Conservation (phyloP, 2,329 filamentous ascomycete species). For the Chaetomium strumarium region DNA sequence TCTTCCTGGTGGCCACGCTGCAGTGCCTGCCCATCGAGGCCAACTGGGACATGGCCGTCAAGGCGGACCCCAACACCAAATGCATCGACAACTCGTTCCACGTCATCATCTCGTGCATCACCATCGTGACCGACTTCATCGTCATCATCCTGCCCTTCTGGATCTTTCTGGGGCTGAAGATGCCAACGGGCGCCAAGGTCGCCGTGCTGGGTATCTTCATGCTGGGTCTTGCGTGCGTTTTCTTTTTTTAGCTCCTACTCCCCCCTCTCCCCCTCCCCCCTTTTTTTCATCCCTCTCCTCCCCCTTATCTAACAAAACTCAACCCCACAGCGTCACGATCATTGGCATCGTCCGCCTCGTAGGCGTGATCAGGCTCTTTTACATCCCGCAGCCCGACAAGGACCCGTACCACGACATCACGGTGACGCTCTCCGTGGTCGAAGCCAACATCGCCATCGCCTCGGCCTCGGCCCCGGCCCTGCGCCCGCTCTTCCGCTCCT, state of each 20-base stretch:
- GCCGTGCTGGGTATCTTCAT: slow-evolving; percentile 28
- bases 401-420: slow-evolving; percentile 30
- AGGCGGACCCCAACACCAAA: slow-evolving; percentile 26
- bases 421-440: slow-evolving; percentile 32
- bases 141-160: slow-evolving; percentile 38
- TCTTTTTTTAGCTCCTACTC: not conserved
- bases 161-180: slow-evolving; percentile 29
- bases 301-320: not conserved
- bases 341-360: slow-evolving; percentile 30
- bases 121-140: slow-evolving; percentile 32
- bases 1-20: slow-evolving; percentile 30
- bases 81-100: slow-evolving; percentile 34
- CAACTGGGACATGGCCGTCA: slow-evolving; percentile 39
- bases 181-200: slow-evolving; percentile 25
- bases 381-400: slow-evolving; percentile 18
- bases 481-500: slow-evolving; percentile 30
- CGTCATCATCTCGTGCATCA: slow-evolving; percentile 28
- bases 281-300: not conserved
- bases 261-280: not conserved
- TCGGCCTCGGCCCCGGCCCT: slow-evolving; percentile 36
- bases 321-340: slow-evolving; percentile 28
- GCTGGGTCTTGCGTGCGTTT: slow-evolving; percentile 25
- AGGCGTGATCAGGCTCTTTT: slow-evolving; percentile 28
- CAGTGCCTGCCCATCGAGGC: slow-evolving; percentile 37
- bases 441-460: slow-evolving; percentile 37